These are phyloP conservation scores for Trametes sanguinea DNA, from an alignment of 768 basidiomycete genomes.

Conservation along the genomic window DNA sequence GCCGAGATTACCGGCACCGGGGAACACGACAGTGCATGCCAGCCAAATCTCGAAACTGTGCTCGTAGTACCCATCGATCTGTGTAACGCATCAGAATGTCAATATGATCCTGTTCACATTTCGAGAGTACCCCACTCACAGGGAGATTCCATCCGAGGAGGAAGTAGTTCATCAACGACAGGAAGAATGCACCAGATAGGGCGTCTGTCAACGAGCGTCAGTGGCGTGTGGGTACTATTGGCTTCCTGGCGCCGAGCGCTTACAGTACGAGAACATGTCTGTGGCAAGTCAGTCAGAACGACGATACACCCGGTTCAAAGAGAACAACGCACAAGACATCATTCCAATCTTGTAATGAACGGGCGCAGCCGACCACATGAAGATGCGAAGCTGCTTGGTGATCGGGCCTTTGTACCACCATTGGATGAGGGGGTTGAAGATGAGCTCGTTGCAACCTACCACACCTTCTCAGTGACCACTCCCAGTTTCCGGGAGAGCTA, in stretches of 20 bases:
- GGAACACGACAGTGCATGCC: constrained; percentile 70
- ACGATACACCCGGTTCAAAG: too few relatives aligned
- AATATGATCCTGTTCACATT: constrained; percentile 11
- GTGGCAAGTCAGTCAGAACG: background rate
- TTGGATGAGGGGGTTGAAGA: constrained; percentile 79
- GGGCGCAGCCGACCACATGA: constrained; percentile 76
- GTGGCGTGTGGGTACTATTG: background rate
- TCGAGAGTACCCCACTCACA: background rate
- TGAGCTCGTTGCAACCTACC: constrained; percentile 69
- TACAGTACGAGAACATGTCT: constrained; percentile 51
- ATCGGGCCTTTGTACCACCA: constrained; percentile 85
- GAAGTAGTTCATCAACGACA: constrained; percentile 72
- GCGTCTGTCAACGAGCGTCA: constrained; percentile 41
- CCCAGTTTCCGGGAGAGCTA: background rate
- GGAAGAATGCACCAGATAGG: constrained; percentile 60
- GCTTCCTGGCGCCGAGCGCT: constrained; percentile 10
- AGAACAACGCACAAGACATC: constrained; percentile 60
- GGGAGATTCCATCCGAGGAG: constrained; percentile 57
- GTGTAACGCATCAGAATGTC: constrained; percentile 47
- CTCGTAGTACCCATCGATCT: constrained; percentile 71
- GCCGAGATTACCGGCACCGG: constrained; percentile 66
- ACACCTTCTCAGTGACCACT: background rate
- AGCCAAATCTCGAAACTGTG: constrained; percentile 76
- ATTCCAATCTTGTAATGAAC: constrained; percentile 83
- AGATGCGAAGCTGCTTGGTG: constrained; percentile 74